A percentile compares a stretch with the other conserved stretches of the same genome.
Evolutionary conservation across 768 basidiomycete genomes (phyloP).

Genomic region (Termitomyces sp.): DNA sequence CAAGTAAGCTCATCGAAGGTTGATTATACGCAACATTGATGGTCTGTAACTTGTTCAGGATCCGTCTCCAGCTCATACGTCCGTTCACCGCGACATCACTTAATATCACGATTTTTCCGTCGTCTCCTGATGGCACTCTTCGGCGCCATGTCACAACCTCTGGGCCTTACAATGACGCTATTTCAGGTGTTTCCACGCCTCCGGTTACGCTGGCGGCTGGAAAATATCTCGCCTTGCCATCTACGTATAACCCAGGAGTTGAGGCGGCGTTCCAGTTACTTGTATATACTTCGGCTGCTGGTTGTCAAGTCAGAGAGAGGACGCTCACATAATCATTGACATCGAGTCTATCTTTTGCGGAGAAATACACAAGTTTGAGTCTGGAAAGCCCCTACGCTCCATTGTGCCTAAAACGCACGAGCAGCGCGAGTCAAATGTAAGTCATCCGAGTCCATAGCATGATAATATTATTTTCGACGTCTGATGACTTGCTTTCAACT

Average conservation of each 20-base stretch:
- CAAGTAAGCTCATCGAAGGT: slow-evolving; percentile 36
- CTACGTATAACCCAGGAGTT: slow-evolving; percentile 61
- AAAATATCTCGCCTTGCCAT: slow-evolving; percentile 69
- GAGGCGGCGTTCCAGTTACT: slow-evolving; percentile 54
- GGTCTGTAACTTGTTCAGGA: slow-evolving; percentile 29
- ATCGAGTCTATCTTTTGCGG: neutral
- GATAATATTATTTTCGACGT: neutral
- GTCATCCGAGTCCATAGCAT: neutral
- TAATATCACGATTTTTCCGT: slow-evolving; percentile 56
- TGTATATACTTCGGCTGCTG: slow-evolving; percentile 44
- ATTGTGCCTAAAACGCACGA: slow-evolving; percentile 28
- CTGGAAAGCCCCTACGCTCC: slow-evolving; percentile 16
- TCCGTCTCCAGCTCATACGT: slow-evolving; percentile 61
- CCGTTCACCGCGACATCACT: slow-evolving; percentile 40
- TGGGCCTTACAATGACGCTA: slow-evolving; percentile 72
- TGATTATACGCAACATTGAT: neutral
- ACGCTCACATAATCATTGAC: neutral
- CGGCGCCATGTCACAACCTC: slow-evolving; percentile 55
- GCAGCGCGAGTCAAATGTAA: slow-evolving; percentile 21
- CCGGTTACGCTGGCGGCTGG: slow-evolving; percentile 48
- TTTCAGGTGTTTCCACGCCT: slow-evolving; percentile 66
- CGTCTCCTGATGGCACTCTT: slow-evolving; percentile 23
- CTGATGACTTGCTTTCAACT: slow-evolving; percentile 1
- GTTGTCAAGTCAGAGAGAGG: slow-evolving; percentile 17
- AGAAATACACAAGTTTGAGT: neutral